Percentiles rank a stretch among this genome's conserved stretches.
These are phyloP conservation scores for Fusarium clavum DNA, from an alignment of 2,329 filamentous ascomycete species.

Conservation along the genomic window DNA sequence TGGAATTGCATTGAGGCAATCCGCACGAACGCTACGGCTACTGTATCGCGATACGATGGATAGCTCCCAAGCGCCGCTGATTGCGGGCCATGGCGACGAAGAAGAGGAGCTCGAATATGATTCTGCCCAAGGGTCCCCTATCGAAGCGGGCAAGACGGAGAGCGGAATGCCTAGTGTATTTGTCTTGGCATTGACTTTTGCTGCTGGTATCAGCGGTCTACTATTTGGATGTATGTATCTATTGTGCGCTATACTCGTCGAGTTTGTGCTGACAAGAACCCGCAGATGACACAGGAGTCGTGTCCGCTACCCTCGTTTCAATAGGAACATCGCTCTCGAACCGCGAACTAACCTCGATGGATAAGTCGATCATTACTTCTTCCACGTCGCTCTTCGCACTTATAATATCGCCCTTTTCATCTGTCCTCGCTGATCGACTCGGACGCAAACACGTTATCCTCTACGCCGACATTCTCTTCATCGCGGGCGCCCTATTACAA, in stretches of 20 bases:
- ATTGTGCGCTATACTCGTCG: too few species aligned
- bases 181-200: constrained; percentile 71
- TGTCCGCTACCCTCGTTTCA: constrained; percentile 75
- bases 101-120: constrained; percentile 53
- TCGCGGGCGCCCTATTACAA: constrained; percentile 74
- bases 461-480: constrained; percentile 74
- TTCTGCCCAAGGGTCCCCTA: constrained; percentile 39
- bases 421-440: constrained; percentile 70
- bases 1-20: constrained; percentile 22
- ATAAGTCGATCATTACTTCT: constrained; percentile 79
- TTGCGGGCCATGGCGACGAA: constrained; percentile 48
- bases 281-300: constrained; percentile 74
- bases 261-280: constrained; percentile 12
- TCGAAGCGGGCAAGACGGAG: constrained; percentile 46
- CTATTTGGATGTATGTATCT: constrained; percentile 72
- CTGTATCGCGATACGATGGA: constrained; percentile 47
- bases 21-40: background rate
- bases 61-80: constrained; percentile 55
- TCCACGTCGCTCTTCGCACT: constrained; percentile 75
- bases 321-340: constrained; percentile 69
- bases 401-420: constrained; percentile 71
- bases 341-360: constrained; percentile 68
- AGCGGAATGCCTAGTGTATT: constrained; percentile 59
- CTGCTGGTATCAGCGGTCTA: constrained; percentile 74
- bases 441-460: constrained; percentile 73